Evolutionary conservation across 2,329 filamentous ascomycete genomes (phyloP).

Genomic region (Pyricularia pennisetigena): DNA sequence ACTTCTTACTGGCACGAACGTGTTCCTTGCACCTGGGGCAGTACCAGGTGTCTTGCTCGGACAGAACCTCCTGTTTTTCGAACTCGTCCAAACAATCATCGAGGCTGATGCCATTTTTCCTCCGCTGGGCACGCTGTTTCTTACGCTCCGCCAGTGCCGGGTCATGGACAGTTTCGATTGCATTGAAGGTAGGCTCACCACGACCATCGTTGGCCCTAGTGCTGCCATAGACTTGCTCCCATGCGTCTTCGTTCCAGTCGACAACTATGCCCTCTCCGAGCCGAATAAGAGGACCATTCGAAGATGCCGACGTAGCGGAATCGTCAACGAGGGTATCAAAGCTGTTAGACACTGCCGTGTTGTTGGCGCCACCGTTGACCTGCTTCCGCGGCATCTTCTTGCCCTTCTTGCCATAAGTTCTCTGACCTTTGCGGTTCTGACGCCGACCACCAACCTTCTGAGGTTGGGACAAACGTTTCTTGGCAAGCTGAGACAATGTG

Average conservation of each 20-base stretch:
- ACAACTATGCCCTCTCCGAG: slow-evolving; percentile 78
- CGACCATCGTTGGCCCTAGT: slow-evolving; percentile 37
- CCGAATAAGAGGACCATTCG: slow-evolving; percentile 59
- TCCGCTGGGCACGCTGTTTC: slow-evolving; percentile 52
- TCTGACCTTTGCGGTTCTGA: slow-evolving; percentile 23
- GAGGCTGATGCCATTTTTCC: slow-evolving; percentile 68
- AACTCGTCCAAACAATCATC: slow-evolving; percentile 93
- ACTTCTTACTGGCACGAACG: slow-evolving; percentile 85
- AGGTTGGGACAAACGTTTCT: slow-evolving; percentile 8
- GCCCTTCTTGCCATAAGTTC: slow-evolving; percentile 37
- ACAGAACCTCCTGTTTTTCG: slow-evolving; percentile 85
- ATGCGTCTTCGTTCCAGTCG: slow-evolving; percentile 69
- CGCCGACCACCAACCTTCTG: slow-evolving; percentile 1
- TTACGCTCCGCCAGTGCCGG: slow-evolving; percentile 55
- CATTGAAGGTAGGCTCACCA: slow-evolving; percentile 48
- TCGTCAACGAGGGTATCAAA: slow-evolving; percentile 18
- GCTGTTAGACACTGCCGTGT: slow-evolving; percentile 16
- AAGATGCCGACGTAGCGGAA: slow-evolving; percentile 11
- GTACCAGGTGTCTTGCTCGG: slow-evolving; percentile 95
- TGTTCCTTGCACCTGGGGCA: slow-evolving; percentile 94
- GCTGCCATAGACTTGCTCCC: slow-evolving; percentile 60
- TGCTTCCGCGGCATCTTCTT: slow-evolving; percentile 38
- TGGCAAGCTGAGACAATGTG: not conserved
- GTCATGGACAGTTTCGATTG: slow-evolving; percentile 44
- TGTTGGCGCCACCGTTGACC: slow-evolving; percentile 18